phyloP scores from a whole-genome alignment of 139 green algal genomes.

The Chlamydomonas schloesseri region DNA sequence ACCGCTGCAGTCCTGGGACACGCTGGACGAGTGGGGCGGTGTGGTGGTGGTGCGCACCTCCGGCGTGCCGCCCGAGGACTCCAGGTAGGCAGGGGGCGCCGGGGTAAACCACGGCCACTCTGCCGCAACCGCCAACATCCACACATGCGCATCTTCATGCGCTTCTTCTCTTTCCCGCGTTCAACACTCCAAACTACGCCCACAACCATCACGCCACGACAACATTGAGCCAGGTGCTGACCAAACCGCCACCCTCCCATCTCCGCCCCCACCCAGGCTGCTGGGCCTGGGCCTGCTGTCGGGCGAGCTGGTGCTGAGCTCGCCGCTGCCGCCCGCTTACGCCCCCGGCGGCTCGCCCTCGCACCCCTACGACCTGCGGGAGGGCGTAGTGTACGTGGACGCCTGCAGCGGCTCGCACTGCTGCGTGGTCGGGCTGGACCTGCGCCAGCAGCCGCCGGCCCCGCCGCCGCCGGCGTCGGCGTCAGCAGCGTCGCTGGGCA shows the following conservation, averaged over 20 bases:
- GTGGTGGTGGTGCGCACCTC: conserved; percentile 11
- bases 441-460: background rate
- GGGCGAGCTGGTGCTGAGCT: background rate
- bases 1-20: conserved; percentile 8
- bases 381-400: conserved; percentile 34
- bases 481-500: background rate
- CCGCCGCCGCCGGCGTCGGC: background rate
- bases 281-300: conserved; percentile 5
- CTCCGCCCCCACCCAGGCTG: background rate
- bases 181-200: too few species aligned
- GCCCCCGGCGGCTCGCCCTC: background rate
- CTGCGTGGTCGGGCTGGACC: conserved; percentile 17
- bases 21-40: background rate
- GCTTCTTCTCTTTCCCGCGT: too few species aligned
- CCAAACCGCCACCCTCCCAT: too few species aligned
- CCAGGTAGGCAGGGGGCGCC: too few species aligned
- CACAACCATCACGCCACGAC: too few species aligned
- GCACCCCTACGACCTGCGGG: conserved; percentile 27
- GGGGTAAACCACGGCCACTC: too few species aligned
- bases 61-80: background rate
- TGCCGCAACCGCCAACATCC: too few species aligned
- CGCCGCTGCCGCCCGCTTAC: conserved; percentile 1
- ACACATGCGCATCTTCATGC: too few species aligned
- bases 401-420: conserved; percentile 11
- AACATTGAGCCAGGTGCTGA: too few species aligned